Base-by-base conservation (phyloP, 805 yeast genomes). In the Sungouiella thailandica region DNA sequence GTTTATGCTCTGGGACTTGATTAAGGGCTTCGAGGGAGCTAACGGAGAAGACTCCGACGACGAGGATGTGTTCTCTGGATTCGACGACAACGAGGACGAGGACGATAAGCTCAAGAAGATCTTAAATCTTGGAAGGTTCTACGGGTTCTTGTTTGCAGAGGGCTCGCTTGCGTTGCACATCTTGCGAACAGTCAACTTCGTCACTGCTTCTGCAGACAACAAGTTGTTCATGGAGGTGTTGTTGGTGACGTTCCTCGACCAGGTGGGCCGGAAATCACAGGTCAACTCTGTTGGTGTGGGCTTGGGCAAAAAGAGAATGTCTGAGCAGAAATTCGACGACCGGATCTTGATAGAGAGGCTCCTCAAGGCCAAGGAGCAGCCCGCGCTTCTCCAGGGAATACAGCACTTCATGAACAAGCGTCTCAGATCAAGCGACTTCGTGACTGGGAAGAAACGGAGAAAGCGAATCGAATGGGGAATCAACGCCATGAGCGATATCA, bases 1-100 rank as follows among this genome's bases (percentile, higher is more conserved):
- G 53, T 88, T 93, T 54, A 67, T 78, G 47, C 67, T 93, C 25
- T 93, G 97, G 97, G 96, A 93, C 56, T 70, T 78, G 28, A 49
- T 89, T 12, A 78, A 78, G 44, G 85, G 79, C 23, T 63, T 86
- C 28, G 95, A 85, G 43, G 57, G 58, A 3, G 12, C 31, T 10
- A 35, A 39, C 14, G 49, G 39, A 8, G 70, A 67, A 2, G 68
- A 62, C 5, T 71, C 60, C 5, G 69, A 58, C 19, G 65, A 60
- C 23, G 39, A 41, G 3, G 68, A 63, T n/a, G 75, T 70, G 2
- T 60, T 57, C 28, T 49, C 53, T n/a, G 65, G 58, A 4, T 57
- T 55, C 44, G 61, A 62, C 24, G 50, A 52, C 16, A 56, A 57
- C n/a, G 68, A 55, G 7, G 52, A 54, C 11, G 69, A 70, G 41